phyloP scores from a whole-genome alignment of 78 protist species.

The Bigelowiella natans region DNA sequence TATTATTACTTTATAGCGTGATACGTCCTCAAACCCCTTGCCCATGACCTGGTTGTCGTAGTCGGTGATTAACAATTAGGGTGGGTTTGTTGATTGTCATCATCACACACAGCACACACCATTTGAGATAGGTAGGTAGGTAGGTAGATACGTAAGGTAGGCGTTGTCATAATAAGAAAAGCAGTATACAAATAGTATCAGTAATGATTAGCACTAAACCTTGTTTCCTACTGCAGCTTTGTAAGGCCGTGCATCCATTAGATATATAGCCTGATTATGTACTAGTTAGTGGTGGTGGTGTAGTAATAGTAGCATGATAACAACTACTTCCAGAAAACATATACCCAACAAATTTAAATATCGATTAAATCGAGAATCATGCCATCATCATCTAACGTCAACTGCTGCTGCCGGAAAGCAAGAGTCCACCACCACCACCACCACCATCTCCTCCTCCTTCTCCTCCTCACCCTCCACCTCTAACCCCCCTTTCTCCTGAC shows the following conservation, averaged over 20 bases:
- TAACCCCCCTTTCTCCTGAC: no score
- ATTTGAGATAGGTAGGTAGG: not conserved
- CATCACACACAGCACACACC: not conserved
- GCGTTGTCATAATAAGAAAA: not conserved
- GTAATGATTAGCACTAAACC: not conserved
- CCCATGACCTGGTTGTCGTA: not conserved
- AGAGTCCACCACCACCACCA: no score
- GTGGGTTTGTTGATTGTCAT: not conserved
- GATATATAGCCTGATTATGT: not conserved
- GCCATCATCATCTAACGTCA: no score
- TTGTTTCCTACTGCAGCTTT: not conserved
- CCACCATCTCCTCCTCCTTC: no score
- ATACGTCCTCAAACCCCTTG: not conserved
- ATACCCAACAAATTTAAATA: no score
- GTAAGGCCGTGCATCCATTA: conserved; percentile 1
- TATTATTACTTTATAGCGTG: not conserved
- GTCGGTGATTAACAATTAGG: not conserved
- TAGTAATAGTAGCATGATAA: no score
- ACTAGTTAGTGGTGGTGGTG: no score
- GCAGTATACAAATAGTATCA: not conserved
- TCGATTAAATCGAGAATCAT: no score
- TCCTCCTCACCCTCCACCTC: no score
- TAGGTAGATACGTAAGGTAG: not conserved
- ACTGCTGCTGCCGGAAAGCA: no score
- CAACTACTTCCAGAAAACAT: no score